These are phyloP conservation scores for Ceratobasidium sp. DNA, from an alignment of 1,284 basidiomycete genomes.

Conservation along the genomic window DNA sequence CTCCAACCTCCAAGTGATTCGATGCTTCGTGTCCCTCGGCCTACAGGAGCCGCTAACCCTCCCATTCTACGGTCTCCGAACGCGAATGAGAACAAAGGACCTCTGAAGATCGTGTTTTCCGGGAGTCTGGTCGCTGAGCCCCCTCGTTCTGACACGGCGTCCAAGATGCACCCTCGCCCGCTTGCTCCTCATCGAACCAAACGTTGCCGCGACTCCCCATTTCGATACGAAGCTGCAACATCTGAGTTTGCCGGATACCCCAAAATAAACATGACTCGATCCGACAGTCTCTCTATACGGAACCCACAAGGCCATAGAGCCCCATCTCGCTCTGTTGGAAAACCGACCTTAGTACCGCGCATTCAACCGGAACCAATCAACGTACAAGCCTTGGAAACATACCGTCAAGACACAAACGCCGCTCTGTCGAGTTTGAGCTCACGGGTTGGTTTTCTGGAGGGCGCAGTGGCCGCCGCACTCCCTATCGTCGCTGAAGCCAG, in stretches of 20 bases:
- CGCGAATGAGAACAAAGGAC: background rate
- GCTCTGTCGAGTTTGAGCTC: background rate
- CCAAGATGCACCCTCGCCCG: background rate
- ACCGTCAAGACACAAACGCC: background rate
- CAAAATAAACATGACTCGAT: background rate
- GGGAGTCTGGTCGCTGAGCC: background rate
- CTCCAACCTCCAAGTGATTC: background rate
- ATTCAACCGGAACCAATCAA: background rate
- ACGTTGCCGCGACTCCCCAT: too few species aligned
- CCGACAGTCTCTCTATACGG: background rate
- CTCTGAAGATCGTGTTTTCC: background rate
- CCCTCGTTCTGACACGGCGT: background rate
- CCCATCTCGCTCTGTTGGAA: background rate
- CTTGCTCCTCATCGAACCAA: background rate
- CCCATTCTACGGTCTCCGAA: background rate
- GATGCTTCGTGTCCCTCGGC: background rate
- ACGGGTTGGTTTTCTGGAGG: slow-evolving; percentile 3
- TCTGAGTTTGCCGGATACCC: too few species aligned
- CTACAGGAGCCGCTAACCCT: background rate
- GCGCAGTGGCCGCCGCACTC: slow-evolving; percentile 2
- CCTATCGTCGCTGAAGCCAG: slow-evolving; percentile 20
- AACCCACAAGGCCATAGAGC: slow-evolving; percentile 22
- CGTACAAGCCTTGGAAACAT: background rate
- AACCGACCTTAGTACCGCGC: background rate
- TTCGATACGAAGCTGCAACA: too few species aligned